Evolutionary conservation across 2,329 filamentous ascomycete genomes (phyloP), one percentile per base, ranked within the genome.

Genomic region (Colletotrichum salicis): DNA sequence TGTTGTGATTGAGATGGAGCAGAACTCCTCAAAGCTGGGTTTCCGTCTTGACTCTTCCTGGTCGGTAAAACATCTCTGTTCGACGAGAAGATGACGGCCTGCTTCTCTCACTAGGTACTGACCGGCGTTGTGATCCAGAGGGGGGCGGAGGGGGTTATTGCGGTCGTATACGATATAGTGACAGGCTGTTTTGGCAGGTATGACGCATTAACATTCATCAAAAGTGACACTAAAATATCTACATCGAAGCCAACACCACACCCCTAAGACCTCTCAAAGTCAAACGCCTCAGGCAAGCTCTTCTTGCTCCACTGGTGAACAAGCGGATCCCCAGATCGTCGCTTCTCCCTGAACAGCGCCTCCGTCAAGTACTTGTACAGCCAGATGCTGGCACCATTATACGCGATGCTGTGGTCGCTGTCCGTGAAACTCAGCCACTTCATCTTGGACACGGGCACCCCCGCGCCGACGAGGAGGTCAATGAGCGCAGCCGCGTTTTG

Each of bases 361-460:
- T 86, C 86, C 1, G 89, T 90, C 78, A 93, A 76, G 78, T 90
- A 88, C 81, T 88, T 90, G 77, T 92, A 92, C 75, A 92, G 76
- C 75, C 87, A 93, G 27, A 78, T 79, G 4, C 79, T 84, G 0
- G 86, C 88, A 0, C 87, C 86, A 67, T 92, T 84, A 73, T 91
- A 92, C 13, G 77, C 79, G 60, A 93, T 92, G 31, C 82, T 82
- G 75, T 93, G 91, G 74, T 92, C 89, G 45, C 82, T 89, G 76
- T 93, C 91, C 0, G 91, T 92, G 72, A 92, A 93, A 24, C 86
- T 88, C 70, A 90, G 86, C 81, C 89, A 87, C 77, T 89, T 85
- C 84, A 93, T 84, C 83, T 91, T 90, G 69, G 86, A 82, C 0
- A 90, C 89, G 0, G 86, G 85, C 0, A 93, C 89, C 0, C 87